These are phyloP conservation scores for Oryza rufipogon DNA, from an alignment of 176 grass and related monocot species.

Conservation along the genomic window DNA sequence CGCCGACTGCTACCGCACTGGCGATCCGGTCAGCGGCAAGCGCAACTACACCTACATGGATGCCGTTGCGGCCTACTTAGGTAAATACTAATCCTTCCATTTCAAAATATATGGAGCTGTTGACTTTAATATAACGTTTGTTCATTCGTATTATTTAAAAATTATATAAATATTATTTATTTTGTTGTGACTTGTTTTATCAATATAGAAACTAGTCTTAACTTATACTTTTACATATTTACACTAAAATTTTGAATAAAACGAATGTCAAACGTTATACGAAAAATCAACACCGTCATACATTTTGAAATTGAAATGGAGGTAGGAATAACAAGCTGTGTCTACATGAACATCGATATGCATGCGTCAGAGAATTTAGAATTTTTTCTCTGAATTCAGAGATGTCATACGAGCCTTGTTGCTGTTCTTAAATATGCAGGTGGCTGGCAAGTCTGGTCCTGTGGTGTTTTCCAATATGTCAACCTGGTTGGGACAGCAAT, in stretches of 20 bases:
- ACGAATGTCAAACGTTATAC: too few relatives aligned
- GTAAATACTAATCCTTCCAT: constrained; percentile 13
- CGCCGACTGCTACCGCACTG: constrained; percentile 80
- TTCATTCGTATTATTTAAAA: too few relatives aligned
- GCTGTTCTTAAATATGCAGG: constrained; percentile 43
- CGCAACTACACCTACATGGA: constrained; percentile 87
- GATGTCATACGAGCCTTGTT: background rate
- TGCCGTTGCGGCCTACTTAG: constrained; percentile 73
- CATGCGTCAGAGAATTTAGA: background rate
- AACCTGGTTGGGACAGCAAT: constrained; percentile 77
- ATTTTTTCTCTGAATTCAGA: constrained; percentile 13
- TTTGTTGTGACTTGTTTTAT: too few relatives aligned
- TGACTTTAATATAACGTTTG: too few relatives aligned
- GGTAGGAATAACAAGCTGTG: background rate
- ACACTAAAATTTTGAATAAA: too few relatives aligned
- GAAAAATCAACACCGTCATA: too few relatives aligned
- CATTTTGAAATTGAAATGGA: too few relatives aligned
- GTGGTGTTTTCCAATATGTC: constrained; percentile 79
- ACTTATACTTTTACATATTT: too few relatives aligned
- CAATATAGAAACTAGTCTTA: too few relatives aligned
- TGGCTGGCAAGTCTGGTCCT: constrained; percentile 64
- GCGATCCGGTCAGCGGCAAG: constrained; percentile 55
- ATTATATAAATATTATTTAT: too few relatives aligned
- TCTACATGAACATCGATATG: background rate
- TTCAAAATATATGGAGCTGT: too few relatives aligned